Percentiles rank a stretch among this genome's conserved stretches.
Evolutionary conservation across 1,284 basidiomycete species (phyloP).

Genomic region (Pseudozyma sp.): DNA sequence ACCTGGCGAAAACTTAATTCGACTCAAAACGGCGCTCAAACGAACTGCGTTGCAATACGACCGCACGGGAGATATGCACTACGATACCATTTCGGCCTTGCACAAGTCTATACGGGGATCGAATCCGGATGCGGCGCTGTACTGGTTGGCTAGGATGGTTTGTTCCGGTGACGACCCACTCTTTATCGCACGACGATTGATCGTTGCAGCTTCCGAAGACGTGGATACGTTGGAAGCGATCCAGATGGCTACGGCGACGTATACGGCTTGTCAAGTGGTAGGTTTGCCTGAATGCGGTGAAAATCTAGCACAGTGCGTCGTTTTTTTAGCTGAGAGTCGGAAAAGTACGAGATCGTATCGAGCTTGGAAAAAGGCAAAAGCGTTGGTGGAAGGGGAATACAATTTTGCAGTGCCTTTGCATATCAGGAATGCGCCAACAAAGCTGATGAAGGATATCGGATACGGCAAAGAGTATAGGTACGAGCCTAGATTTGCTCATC

Average conservation of each 20-base stretch:
- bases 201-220: conserved; percentile 87
- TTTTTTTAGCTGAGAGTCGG: conserved; percentile 83
- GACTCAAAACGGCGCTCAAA: conserved; percentile 51
- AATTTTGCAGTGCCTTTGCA: conserved; percentile 78
- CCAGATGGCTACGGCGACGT: conserved; percentile 61
- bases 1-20: conserved; percentile 22
- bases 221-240: conserved; percentile 79
- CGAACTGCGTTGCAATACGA: conserved; percentile 63
- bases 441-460: conserved; percentile 82
- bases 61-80: conserved; percentile 71
- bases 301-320: conserved; percentile 80
- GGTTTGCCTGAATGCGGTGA: conserved; percentile 77
- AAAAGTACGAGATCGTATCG: conserved; percentile 78
- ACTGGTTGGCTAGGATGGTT: conserved; percentile 75
- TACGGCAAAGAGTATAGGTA: conserved; percentile 75
- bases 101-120: conserved; percentile 88
- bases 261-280: conserved; percentile 73
- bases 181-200: conserved; percentile 82
- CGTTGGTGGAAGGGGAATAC: conserved; percentile 47
- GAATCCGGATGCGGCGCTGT: conserved; percentile 83
- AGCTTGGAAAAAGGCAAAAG: conserved; percentile 63
- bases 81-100: conserved; percentile 86
- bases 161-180: conserved; percentile 84
- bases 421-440: conserved; percentile 88
- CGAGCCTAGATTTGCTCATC: conserved; percentile 80